phyloP scores from a whole-genome alignment of 139 green algal species.

The Chlorella sp. region DNA sequence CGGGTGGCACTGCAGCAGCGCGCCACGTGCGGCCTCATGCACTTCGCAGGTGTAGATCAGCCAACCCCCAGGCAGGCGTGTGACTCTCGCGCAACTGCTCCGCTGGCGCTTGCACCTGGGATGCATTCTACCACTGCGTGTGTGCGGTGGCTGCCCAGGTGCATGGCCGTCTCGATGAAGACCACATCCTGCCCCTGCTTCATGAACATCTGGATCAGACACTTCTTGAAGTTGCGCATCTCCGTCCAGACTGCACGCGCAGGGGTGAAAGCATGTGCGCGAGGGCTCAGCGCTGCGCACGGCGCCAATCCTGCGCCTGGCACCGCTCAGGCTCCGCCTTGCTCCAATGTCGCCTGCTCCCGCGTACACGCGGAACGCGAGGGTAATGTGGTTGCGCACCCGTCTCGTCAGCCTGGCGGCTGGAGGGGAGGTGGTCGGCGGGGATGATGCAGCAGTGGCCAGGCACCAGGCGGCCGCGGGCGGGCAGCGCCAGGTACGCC shows the following conservation, averaged over 20 bases:
- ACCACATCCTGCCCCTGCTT: conserved; percentile 67
- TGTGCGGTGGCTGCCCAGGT: conserved; percentile 46
- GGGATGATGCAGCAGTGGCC: conserved; percentile 88
- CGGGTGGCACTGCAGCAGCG: background rate
- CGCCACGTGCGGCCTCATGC: background rate
- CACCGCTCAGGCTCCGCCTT: no score
- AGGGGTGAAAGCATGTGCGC: no score
- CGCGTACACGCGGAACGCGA: no score
- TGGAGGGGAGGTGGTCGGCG: conserved; percentile 68
- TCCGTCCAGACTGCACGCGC: conserved; percentile 90
- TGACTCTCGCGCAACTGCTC: no score
- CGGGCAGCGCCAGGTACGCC: conserved; percentile 85
- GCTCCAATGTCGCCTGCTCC: no score
- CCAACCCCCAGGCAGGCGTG: no score
- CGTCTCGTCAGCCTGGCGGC: conserved; percentile 78
- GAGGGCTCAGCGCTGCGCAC: no score
- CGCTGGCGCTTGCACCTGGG: no score
- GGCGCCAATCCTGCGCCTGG: no score
- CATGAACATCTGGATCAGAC: conserved; percentile 87
- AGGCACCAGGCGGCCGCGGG: conserved; percentile 65
- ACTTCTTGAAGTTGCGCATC: conserved; percentile 99
- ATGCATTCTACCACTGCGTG: conserved; percentile 90
- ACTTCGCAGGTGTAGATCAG: no score
- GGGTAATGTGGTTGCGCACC: no score
- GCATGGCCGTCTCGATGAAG: conserved; percentile 90